Base-by-base conservation (phyloP, 164 flowering plant genomes). In the Tetrastigma voinierianum region DNA sequence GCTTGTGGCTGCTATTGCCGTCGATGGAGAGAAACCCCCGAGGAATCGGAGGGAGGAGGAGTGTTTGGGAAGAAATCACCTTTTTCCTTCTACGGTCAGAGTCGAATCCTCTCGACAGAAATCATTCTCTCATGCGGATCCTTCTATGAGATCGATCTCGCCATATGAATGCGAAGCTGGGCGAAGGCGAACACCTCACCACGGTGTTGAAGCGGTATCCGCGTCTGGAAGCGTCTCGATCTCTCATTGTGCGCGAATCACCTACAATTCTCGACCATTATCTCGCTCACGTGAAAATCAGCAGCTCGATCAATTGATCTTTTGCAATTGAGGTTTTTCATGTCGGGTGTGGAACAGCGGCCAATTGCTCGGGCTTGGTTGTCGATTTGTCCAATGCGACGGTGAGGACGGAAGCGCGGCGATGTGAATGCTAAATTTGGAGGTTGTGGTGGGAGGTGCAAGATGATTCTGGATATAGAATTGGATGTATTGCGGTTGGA, bases 401-500 rank as follows among this genome's bases (percentile, higher is more conserved):
- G 45, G 84, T 93, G 57, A 85, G 23, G 98, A 90, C 57, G 96
- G 79, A 2, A 85, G 81, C 1, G 84, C 82, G n/a, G 86, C 84
- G 5, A 57, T 93, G 84, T 90, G 3, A 80, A 82, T 79, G 96
- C 96, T 0, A 78, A 85, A 83, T 69, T 61, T 90, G 80, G 84
- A 85, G 54, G 76, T 70, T 93, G 78, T 81, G 87, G 88, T 51
- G 87, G 70, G 67, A 84, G 96, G 86, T 90, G 98, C 66, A 90
- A 85, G 67, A 17, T 68, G 74, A 61, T 93, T 16, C 84, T 93
- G 12, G 98, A 93, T 77, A 81, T 93, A 67, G 98, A 49, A 72
- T 93, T 46, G 96, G 93, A 12, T 89, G 98, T 76, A 81, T 93
- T 19, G 96, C 96, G 0, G 96, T 93, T 56, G 96, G 96, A 19